Conservation (phyloP, 2,329 filamentous ascomycete species). For the Ilyonectria robusta region DNA sequence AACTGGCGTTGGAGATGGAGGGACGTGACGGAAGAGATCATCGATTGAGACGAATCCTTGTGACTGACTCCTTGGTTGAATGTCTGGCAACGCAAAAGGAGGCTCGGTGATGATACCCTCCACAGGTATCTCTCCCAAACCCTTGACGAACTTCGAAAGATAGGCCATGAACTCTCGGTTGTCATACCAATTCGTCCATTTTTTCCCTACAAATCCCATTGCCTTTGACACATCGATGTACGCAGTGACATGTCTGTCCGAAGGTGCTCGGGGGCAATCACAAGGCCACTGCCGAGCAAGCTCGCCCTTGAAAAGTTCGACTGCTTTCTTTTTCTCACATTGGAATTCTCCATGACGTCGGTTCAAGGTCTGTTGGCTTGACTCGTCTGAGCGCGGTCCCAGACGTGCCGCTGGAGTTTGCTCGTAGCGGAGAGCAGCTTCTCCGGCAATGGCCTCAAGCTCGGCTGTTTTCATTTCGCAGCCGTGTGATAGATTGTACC, state of each 20-base stretch:
- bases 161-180: constrained; percentile 33
- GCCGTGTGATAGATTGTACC: constrained; percentile 16
- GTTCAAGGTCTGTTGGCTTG: too few species aligned
- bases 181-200: constrained; percentile 31
- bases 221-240: constrained; percentile 26
- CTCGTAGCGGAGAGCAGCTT: too few species aligned
- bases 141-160: constrained; percentile 5
- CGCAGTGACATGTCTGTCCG: background rate
- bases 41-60: constrained; percentile 29
- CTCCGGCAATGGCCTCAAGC: background rate
- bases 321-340: too few species aligned
- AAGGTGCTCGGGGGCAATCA: background rate
- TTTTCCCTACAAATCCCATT: background rate
- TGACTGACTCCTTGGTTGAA: rapidly evolving
- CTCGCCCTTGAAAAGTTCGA: background rate
- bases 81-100: background rate
- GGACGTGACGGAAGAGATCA: constrained; percentile 13
- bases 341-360: too few species aligned
- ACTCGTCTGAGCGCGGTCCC: too few species aligned
- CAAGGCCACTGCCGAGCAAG: constrained; percentile 34
- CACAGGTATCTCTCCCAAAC: constrained; percentile 2
- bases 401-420: too few species aligned
- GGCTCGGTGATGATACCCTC: rapidly evolving
- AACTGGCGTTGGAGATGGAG: background rate
- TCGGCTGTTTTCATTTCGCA: background rate